Evolutionary conservation across 2,329 filamentous ascomycete species (phyloP), one percentile per base, ranked within the genome.

Genomic region (Cercospora sesami): DNA sequence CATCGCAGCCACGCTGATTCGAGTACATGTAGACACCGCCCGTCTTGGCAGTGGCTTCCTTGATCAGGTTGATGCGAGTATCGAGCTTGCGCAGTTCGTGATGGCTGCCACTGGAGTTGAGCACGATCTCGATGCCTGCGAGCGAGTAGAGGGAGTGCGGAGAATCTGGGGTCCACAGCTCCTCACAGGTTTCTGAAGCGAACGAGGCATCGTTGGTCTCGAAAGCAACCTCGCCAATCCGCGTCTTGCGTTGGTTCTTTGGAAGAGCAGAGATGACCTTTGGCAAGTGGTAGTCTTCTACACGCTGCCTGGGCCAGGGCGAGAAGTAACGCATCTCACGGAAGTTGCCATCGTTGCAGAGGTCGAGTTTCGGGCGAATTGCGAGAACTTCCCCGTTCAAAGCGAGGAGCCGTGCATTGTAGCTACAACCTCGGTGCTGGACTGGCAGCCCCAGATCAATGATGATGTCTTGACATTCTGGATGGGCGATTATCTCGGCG

Each of bases 361-460:
- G 84, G 73, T 83, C 89, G 70, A 91, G 83, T 79, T 93, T 93
- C 0, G 90, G 90, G 10, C 91, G 83, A 66, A 95, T 90, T 67
- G 90, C 82, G 18, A 93, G 79, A 21, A 94, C 89, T 79, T 89
- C 87, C 61, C 87, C 85, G 72, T 93, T 86, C 61, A 88, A 83
- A 68, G 83, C 82, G 69, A 91, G 85, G n/a, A 90, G 82, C 26
- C 90, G 83, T 72, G 86, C 87, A 77, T 91, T 92, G 80, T 88
- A 91, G 64, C 85, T 82, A 63, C 86, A 82, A 73, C 88, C 87
- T 51, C 86, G 80, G 76, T 91, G 89, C 55, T 83, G 81, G 58
- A 92, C 83, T 0, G 89, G 88, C 28, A 81, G 74, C n/a, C 79
- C 79, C 16, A 81, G 75, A 64, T 81, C 80, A 23, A 91, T 80